Conservation (phyloP, 2,329 filamentous ascomycete genomes). For the Colletotrichum orchidophilum region DNA sequence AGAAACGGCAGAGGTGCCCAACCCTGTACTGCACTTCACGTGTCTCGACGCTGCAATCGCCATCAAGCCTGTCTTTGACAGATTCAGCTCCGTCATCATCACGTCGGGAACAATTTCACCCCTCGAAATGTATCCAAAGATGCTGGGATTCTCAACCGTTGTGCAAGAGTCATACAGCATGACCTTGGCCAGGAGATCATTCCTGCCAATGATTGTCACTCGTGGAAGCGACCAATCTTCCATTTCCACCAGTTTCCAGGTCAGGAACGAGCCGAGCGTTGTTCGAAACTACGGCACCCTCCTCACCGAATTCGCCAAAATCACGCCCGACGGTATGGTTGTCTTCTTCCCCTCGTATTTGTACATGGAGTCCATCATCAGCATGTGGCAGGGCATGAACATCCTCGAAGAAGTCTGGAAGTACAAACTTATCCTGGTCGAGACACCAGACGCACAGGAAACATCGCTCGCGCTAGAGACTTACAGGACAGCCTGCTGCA, state of each 20-base stretch:
- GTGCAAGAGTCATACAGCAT: conserved; percentile 98
- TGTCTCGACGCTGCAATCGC: conserved; percentile 97
- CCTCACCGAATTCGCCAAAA: conserved; percentile 92
- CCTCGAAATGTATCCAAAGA: conserved; percentile 98
- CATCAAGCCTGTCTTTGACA: conserved; percentile 96
- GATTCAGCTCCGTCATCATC: conserved; percentile 98
- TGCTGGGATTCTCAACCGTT: conserved; percentile 92
- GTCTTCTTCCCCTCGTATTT: conserved; percentile 99
- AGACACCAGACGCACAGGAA: conserved; percentile 97
- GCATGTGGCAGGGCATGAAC: conserved; percentile 99
- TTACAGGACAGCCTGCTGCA: conserved; percentile 96
- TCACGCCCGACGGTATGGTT: conserved; percentile 97
- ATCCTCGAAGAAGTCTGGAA: conserved; percentile 99
- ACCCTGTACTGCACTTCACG: conserved; percentile 96
- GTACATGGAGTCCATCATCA: conserved; percentile 99
- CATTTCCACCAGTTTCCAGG: conserved; percentile 93
- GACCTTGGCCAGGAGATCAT: conserved; percentile 94
- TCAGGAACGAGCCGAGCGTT: conserved; percentile 95
- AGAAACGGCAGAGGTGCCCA: conserved; percentile 92
- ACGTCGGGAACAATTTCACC: conserved; percentile 97
- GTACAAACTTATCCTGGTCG: conserved; percentile 97
- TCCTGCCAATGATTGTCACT: conserved; percentile 97
- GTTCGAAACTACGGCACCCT: conserved; percentile 96
- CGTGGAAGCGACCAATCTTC: conserved; percentile 93
- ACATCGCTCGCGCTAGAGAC: conserved; percentile 95